phyloP scores from a whole-genome alignment of 495 filamentous ascomycete species.

The Platismatia glauca region DNA sequence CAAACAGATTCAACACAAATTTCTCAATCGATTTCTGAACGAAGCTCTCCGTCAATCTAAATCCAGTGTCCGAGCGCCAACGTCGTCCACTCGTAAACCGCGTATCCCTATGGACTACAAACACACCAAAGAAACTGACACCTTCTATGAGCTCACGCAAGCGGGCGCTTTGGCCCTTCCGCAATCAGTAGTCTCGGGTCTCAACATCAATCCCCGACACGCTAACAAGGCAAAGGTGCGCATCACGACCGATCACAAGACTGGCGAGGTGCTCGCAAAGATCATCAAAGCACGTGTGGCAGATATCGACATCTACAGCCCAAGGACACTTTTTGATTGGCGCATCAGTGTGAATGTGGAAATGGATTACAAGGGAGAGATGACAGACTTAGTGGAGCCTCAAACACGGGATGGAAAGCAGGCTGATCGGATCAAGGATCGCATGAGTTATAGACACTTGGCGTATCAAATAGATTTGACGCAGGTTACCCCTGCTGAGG shows the following conservation, averaged over 20 bases:
- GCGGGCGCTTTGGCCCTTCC: conserved; percentile 44
- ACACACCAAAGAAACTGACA: conserved; percentile 72
- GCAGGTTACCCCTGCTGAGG: conserved; percentile 60
- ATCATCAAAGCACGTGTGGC: conserved; percentile 85
- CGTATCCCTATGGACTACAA: conserved; percentile 70
- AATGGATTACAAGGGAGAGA: conserved; percentile 69
- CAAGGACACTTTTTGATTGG: conserved; percentile 65
- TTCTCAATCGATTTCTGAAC: conserved; percentile 75
- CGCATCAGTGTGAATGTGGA: conserved; percentile 86
- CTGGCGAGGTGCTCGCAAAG: conserved; percentile 61
- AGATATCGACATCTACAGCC: conserved; percentile 72
- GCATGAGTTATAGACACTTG: conserved; percentile 77
- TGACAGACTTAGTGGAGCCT: conserved; percentile 43
- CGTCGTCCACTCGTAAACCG: conserved; percentile 30
- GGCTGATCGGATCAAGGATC: conserved; percentile 70
- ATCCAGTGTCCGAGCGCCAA: conserved; percentile 40
- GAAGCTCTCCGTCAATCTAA: conserved; percentile 49
- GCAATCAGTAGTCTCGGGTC: conserved; percentile 42
- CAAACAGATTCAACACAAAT: conserved; percentile 61
- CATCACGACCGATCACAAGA: conserved; percentile 67
- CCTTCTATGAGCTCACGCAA: conserved; percentile 68
- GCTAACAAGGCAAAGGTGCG: conserved; percentile 59
- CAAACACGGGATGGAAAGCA: conserved; percentile 34
- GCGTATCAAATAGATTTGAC: conserved; percentile 85
- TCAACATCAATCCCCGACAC: conserved; percentile 43